phyloP scores from a whole-genome alignment of 371 early-diverging fungal genomes.

The Thermomucor indicae-seudaticae region DNA sequence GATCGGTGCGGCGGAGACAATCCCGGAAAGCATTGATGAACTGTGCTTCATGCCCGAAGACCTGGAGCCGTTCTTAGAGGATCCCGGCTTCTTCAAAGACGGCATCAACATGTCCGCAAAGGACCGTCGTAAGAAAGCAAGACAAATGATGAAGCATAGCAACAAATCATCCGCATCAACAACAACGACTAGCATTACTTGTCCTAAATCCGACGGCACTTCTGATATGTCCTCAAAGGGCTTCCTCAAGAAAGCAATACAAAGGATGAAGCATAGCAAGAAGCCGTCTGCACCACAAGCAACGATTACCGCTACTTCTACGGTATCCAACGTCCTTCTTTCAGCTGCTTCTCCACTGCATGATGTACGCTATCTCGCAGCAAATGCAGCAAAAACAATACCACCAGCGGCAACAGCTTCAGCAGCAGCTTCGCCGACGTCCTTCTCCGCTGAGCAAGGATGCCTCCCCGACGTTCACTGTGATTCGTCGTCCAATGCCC shows the following conservation, averaged over 20 bases:
- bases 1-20: conserved; percentile 71
- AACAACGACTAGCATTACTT: not conserved
- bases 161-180: conserved; percentile 2
- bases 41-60: conserved; percentile 69
- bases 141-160: conserved; percentile 34
- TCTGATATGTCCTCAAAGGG: too few relatives aligned
- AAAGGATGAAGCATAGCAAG: too few relatives aligned
- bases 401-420: conserved; percentile 4
- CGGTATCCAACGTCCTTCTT: too few relatives aligned
- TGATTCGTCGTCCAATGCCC: conserved; percentile 13
- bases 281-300: too few relatives aligned
- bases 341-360: conserved; percentile 5
- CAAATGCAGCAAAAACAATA: conserved; percentile 3
- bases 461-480: conserved; percentile 31
- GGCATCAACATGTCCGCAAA: conserved; percentile 33
- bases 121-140: conserved; percentile 37
- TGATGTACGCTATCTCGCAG: conserved; percentile 6
- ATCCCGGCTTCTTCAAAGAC: conserved; percentile 27
- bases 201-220: too few relatives aligned
- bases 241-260: too few relatives aligned
- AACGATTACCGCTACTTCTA: too few relatives aligned
- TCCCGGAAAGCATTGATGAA: conserved; percentile 71
- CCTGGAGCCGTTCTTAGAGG: conserved; percentile 37
- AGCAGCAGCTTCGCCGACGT: conserved; percentile 23
- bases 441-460: conserved; percentile 38